Evolutionary conservation across 257 asterid genomes (phyloP).

Genomic region (Galeopsis tetrahit): DNA sequence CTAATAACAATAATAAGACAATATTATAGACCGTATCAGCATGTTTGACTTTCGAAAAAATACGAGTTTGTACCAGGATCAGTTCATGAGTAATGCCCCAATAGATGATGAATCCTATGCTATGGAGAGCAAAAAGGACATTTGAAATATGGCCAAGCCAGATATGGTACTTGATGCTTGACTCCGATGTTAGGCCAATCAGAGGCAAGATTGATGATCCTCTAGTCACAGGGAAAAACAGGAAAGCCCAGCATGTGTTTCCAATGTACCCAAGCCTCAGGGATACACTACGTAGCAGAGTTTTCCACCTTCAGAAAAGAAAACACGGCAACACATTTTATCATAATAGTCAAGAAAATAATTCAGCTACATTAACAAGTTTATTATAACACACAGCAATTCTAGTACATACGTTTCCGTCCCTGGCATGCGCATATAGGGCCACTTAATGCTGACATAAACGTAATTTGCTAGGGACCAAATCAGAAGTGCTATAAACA

Average conservation of each 20-base stretch:
- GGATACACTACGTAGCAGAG: constrained; percentile 51
- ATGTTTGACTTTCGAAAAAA: neutral
- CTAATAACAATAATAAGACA: too few relatives aligned
- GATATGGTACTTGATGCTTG: constrained; percentile 74
- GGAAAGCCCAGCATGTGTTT: constrained; percentile 58
- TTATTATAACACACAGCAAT: constrained; percentile 1
- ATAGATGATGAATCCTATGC: constrained; percentile 58
- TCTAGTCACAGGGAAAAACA: constrained; percentile 66
- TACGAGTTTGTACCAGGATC: constrained; percentile 38
- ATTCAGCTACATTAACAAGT: neutral
- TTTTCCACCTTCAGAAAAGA: constrained; percentile 51
- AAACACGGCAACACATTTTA: neutral
- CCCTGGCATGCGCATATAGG: constrained; percentile 47
- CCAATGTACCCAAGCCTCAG: constrained; percentile 65
- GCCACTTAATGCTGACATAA: constrained; percentile 43
- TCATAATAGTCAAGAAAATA: neutral
- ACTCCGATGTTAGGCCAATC: constrained; percentile 66
- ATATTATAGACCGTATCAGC: neutral
- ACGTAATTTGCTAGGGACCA: constrained; percentile 62
- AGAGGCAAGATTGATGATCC: constrained; percentile 68
- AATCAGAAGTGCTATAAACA: constrained; percentile 56
- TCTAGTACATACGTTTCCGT: constrained; percentile 46
- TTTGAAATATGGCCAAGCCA: constrained; percentile 67
- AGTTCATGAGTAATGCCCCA: constrained; percentile 59
- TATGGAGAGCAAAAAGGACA: constrained; percentile 56